Evolutionary conservation across 768 basidiomycete genomes (phyloP).

Genomic region (Lyophyllum semitale): DNA sequence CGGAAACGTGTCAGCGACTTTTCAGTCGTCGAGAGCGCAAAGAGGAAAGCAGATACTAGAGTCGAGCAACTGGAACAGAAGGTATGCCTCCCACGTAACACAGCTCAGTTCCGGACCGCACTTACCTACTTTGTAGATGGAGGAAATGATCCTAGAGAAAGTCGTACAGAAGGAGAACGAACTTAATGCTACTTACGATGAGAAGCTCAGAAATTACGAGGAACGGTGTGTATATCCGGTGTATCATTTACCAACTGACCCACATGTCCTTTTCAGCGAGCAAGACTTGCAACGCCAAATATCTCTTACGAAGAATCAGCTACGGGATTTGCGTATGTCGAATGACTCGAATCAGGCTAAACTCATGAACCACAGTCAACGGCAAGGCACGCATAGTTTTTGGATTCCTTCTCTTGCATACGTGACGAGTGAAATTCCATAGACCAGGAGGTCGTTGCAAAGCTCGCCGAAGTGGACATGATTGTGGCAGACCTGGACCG

Average conservation of each 20-base stretch:
- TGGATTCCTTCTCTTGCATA: neutral
- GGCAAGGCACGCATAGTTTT: slow-evolving; percentile 66
- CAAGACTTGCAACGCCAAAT: slow-evolving; percentile 93
- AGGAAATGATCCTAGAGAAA: slow-evolving; percentile 86
- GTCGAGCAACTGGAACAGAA: slow-evolving; percentile 83
- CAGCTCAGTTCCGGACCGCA: neutral
- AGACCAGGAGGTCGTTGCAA: slow-evolving; percentile 92
- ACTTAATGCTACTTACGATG: slow-evolving; percentile 95
- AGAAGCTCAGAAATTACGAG: slow-evolving; percentile 93
- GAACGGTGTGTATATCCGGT: slow-evolving; percentile 64
- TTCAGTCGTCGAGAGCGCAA: slow-evolving; percentile 61
- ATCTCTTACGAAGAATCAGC: slow-evolving; percentile 81
- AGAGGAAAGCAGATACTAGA: slow-evolving; percentile 74
- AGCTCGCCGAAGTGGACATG: slow-evolving; percentile 93
- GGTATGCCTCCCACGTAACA: slow-evolving; percentile 39
- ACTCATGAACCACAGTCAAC: slow-evolving; percentile 86
- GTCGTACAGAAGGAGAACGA: slow-evolving; percentile 94
- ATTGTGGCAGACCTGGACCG: slow-evolving; percentile 91
- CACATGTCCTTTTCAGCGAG: slow-evolving; percentile 55
- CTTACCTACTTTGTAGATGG: slow-evolving; percentile 70
- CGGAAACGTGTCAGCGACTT: slow-evolving; percentile 70
- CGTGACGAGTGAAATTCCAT: neutral
- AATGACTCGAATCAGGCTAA: slow-evolving; percentile 94
- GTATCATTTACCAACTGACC: neutral
- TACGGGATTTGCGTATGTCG: slow-evolving; percentile 86